A percentile compares a stretch with the other conserved stretches of the same genome.
Conservation (phyloP, 345 rosid species). For the Dovyalis caffra region DNA sequence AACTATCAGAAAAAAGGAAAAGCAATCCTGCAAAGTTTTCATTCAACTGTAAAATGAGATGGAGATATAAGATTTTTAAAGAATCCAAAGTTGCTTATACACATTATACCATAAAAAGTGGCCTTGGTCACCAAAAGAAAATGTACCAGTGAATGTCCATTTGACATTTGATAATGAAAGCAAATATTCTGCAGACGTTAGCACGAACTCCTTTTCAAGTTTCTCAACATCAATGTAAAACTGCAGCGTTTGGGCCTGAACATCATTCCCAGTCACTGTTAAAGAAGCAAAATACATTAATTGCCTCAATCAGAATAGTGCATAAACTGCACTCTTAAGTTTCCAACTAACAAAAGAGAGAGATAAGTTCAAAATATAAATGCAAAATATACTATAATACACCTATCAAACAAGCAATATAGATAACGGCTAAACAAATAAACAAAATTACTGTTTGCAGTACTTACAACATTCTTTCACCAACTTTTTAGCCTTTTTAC, state of each 20-base stretch:
- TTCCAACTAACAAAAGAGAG: not conserved
- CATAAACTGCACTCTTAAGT: not conserved
- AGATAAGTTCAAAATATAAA: not conserved
- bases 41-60: not conserved
- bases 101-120: not conserved
- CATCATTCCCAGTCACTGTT: constrained; percentile 44
- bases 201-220: constrained; percentile 75
- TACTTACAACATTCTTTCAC: constrained; percentile 54
- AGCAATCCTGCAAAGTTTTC: not conserved
- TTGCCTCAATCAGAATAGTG: not conserved
- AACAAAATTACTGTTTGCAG: not conserved
- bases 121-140: not conserved
- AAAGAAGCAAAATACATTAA: constrained; percentile 14
- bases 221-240: constrained; percentile 58
- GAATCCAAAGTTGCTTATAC: not conserved
- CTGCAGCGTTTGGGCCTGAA: constrained; percentile 40
- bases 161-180: constrained; percentile 64
- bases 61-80: not conserved
- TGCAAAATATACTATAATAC: not conserved
- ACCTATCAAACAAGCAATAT: not conserved
- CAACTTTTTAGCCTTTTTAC: constrained; percentile 67
- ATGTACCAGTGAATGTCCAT: constrained; percentile 69
- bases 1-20: not conserved
- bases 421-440: not conserved
- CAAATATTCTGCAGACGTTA: constrained; percentile 77